These are phyloP conservation scores for Mycena pura DNA, from an alignment of 768 basidiomycete species.

Conservation along the genomic window DNA sequence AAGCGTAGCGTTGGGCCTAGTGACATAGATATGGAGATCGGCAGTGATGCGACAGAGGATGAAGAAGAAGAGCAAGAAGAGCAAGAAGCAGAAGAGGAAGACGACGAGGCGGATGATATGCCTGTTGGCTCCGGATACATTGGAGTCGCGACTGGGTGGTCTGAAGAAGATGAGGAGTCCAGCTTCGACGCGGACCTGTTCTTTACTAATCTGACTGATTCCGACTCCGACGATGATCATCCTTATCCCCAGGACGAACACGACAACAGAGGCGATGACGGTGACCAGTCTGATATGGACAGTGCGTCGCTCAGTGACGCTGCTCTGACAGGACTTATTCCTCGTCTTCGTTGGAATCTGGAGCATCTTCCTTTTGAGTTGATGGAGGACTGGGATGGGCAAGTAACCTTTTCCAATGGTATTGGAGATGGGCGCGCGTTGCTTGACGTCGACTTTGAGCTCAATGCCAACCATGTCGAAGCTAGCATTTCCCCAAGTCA, in stretches of 20 bases:
- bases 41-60: slow-evolving; percentile 62
- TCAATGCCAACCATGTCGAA: slow-evolving; percentile 58
- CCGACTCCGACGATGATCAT: slow-evolving; percentile 44
- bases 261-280: slow-evolving; percentile 59
- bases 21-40: slow-evolving; percentile 70
- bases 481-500: slow-evolving; percentile 55
- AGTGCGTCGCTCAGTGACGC: slow-evolving; percentile 37
- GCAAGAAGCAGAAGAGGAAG: slow-evolving; percentile 48
- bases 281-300: slow-evolving; percentile 53
- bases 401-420: slow-evolving; percentile 74
- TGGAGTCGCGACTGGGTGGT: slow-evolving; percentile 79
- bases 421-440: slow-evolving; percentile 60
- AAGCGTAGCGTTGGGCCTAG: slow-evolving; percentile 72
- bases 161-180: slow-evolving; percentile 80
- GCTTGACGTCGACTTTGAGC: slow-evolving; percentile 76
- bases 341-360: slow-evolving; percentile 38
- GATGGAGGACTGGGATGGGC: slow-evolving; percentile 77
- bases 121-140: slow-evolving; percentile 51
- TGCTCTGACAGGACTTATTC: slow-evolving; percentile 35
- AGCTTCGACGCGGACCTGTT: slow-evolving; percentile 86
- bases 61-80: slow-evolving; percentile 61
- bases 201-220: slow-evolving; percentile 78
- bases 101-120: slow-evolving; percentile 54
- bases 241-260: slow-evolving; percentile 50
- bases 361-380: slow-evolving; percentile 67